Percentiles rank a stretch among this genome's conserved stretches.
These are phyloP conservation scores for Lactarius vividus DNA, from an alignment of 768 basidiomycete species.

Conservation along the genomic window DNA sequence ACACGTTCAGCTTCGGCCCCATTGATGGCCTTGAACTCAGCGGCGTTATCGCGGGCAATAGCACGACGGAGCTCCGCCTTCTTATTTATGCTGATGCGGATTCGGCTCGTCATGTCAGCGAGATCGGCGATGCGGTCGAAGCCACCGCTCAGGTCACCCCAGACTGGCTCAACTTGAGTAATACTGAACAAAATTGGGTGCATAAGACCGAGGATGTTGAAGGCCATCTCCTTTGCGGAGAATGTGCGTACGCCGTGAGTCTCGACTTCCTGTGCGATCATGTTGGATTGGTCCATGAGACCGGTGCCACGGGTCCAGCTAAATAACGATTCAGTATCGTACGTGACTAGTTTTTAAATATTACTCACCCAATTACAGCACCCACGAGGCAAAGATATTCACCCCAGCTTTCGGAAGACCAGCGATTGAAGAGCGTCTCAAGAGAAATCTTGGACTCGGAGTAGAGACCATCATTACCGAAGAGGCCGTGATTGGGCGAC, in stretches of 20 bases:
- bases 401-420: slow-evolving; percentile 98
- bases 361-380: slow-evolving; percentile 89
- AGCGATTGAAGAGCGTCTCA: slow-evolving; percentile 97
- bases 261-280: slow-evolving; percentile 92
- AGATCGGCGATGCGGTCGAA: slow-evolving; percentile 97
- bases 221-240: slow-evolving; percentile 99
- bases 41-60: slow-evolving; percentile 88
- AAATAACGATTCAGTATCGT: slow-evolving; percentile 18
- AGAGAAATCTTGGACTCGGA: slow-evolving; percentile 98
- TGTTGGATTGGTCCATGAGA: slow-evolving; percentile 93
- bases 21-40: slow-evolving; percentile 91
- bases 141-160: slow-evolving; percentile 98
- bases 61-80: slow-evolving; percentile 93
- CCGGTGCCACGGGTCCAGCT: slow-evolving; percentile 99
- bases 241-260: slow-evolving; percentile 93
- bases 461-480: slow-evolving; percentile 97
- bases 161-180: slow-evolving; percentile 98
- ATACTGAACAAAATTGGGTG: slow-evolving; percentile 99
- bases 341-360: not conserved
- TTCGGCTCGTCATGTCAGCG: slow-evolving; percentile 85
- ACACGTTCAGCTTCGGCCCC: slow-evolving; percentile 91
- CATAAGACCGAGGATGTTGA: slow-evolving; percentile 99
- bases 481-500: slow-evolving; percentile 96
- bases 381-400: slow-evolving; percentile 98
- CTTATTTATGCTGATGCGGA: slow-evolving; percentile 75